These are phyloP conservation scores for Phytophthora parvispora DNA, from an alignment of 352 stramenopile genomes.

Conservation along the genomic window DNA sequence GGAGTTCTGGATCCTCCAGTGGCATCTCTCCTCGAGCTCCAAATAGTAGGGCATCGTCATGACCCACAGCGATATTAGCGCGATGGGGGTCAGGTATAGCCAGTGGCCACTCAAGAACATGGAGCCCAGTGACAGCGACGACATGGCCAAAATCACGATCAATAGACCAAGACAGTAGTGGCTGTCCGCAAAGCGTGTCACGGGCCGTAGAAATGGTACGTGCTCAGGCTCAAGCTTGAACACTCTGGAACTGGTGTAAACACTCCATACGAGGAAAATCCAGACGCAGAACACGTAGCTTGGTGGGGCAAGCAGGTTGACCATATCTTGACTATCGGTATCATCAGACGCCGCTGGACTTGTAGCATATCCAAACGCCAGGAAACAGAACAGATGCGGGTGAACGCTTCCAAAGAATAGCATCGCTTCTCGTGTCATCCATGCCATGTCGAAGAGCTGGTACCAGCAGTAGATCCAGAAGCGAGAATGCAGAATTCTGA, in stretches of 20 bases:
- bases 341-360: neutral
- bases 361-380: neutral
- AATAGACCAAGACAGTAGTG: too few species aligned
- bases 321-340: neutral
- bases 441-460: too few species aligned
- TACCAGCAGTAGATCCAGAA: too few species aligned
- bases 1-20: neutral
- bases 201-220: too few species aligned
- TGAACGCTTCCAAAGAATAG: too few species aligned
- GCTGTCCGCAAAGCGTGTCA: too few species aligned
- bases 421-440: too few species aligned
- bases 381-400: neutral
- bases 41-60: neutral
- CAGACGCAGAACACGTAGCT: neutral
- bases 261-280: neutral
- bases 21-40: neutral
- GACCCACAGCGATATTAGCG: neutral
- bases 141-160: too few species aligned
- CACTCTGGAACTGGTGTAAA: neutral
- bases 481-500: too few species aligned
- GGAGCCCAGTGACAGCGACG: neutral
- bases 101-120: neutral
- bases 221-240: neutral
- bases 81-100: neutral
- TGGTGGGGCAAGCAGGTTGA: neutral